Conservation (phyloP, 306 rosid genomes). For the Phaseolus lunatus region DNA sequence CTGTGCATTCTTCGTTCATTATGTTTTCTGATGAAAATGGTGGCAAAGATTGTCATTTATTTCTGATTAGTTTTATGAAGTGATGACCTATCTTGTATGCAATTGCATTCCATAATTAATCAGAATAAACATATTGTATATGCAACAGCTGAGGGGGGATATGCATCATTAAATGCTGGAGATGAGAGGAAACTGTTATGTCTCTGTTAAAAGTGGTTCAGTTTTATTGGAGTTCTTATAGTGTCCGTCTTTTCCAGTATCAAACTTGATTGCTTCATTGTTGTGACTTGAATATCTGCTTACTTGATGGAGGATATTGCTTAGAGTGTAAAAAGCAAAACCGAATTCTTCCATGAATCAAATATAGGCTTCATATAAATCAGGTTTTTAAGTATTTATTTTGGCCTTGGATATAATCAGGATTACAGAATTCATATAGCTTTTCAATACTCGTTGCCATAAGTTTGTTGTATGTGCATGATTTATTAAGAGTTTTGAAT, state of each 20-base stretch:
- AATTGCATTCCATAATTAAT: conserved; percentile 23
- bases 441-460: conserved; percentile 16
- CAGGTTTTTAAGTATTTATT: conserved; percentile 17
- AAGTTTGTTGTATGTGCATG: neutral
- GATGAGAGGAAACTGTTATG: conserved; percentile 16
- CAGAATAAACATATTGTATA: conserved; percentile 15
- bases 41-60: conserved; percentile 11
- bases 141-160: conserved; percentile 17
- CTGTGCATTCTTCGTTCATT: conserved; percentile 33
- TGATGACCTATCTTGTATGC: conserved; percentile 9
- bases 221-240: conserved; percentile 19
- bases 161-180: conserved; percentile 26
- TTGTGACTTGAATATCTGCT: conserved; percentile 18
- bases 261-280: conserved; percentile 17
- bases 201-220: neutral
- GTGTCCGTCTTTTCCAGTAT: conserved; percentile 7
- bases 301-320: conserved; percentile 3
- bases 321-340: conserved; percentile 2
- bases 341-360: conserved; percentile 25
- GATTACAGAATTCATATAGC: conserved; percentile 7
- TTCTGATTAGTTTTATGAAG: conserved; percentile 33
- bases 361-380: conserved; percentile 18
- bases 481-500: conserved; percentile 1
- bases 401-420: conserved; percentile 29
- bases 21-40: conserved; percentile 14